A percentile compares a stretch with the other conserved stretches of the same genome.
Evolutionary conservation across 495 filamentous ascomycete species (phyloP).

Genomic region (Trichoderma erinaceum): DNA sequence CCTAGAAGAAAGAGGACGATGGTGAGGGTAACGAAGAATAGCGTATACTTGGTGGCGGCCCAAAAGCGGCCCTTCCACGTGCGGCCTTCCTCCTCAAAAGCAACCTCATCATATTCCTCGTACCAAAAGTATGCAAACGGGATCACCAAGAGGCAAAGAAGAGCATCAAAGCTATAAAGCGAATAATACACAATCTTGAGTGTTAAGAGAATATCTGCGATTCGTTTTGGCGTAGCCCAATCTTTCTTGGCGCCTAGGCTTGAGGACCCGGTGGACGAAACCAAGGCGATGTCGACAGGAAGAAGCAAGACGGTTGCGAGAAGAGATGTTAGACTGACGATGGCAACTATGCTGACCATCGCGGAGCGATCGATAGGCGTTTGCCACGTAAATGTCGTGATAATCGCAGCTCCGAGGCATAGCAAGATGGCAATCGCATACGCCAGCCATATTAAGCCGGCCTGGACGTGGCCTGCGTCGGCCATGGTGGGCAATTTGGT

Average conservation of each 20-base stretch:
- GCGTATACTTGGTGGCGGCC: slow-evolving; percentile 84
- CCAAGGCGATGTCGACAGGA: slow-evolving; percentile 90
- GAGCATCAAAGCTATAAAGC: slow-evolving; percentile 84
- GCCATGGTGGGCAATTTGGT: slow-evolving; percentile 46
- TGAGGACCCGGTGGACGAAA: slow-evolving; percentile 77
- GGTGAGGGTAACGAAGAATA: slow-evolving; percentile 72
- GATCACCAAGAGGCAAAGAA: slow-evolving; percentile 83
- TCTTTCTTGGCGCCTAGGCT: slow-evolving; percentile 79
- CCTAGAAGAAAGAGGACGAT: slow-evolving; percentile 84
- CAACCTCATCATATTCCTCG: slow-evolving; percentile 90
- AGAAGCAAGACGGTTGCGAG: slow-evolving; percentile 89
- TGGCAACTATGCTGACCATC: slow-evolving; percentile 72
- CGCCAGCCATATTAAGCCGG: slow-evolving; percentile 85
- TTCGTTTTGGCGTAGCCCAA: slow-evolving; percentile 77
- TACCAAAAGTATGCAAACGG: slow-evolving; percentile 98
- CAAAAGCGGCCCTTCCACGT: slow-evolving; percentile 62
- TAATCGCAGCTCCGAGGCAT: slow-evolving; percentile 61
- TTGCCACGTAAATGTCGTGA: slow-evolving; percentile 85
- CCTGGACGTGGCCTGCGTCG: slow-evolving; percentile 58
- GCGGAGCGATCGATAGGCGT: slow-evolving; percentile 76
- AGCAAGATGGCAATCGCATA: slow-evolving; percentile 69
- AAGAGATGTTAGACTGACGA: slow-evolving; percentile 76
- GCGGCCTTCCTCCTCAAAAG: slow-evolving; percentile 68
- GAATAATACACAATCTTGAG: slow-evolving; percentile 88
- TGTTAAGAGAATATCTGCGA: slow-evolving; percentile 69